Evolutionary conservation across 225 moss, liverwort and hornwort species (phyloP).

Genomic region (Bryoerythrophyllum caledonicum): DNA sequence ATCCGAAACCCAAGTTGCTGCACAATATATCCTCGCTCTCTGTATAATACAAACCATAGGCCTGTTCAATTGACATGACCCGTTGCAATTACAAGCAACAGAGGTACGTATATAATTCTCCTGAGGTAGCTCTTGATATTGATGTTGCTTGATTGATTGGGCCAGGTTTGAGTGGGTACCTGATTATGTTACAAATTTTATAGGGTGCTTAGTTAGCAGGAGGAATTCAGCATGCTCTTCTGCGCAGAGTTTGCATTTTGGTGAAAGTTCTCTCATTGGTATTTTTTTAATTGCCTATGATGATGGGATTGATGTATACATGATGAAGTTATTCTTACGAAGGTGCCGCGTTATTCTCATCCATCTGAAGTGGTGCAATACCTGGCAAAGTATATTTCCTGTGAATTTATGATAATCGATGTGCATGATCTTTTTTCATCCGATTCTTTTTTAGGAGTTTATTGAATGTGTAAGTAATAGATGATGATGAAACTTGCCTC

Average conservation of each 20-base stretch:
- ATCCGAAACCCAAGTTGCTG: conserved; percentile 27
- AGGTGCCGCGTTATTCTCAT: too few species aligned
- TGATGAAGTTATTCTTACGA: not conserved
- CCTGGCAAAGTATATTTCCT: too few species aligned
- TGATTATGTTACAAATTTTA: not conserved
- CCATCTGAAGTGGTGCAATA: too few species aligned
- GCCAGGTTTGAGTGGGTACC: not conserved
- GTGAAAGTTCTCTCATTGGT: not conserved
- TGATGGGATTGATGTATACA: not conserved
- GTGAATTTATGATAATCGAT: too few species aligned
- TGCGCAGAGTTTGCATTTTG: not conserved
- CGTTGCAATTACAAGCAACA: conserved; percentile 31
- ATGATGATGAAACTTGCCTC: too few species aligned
- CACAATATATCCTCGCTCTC: conserved; percentile 30
- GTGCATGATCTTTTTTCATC: too few species aligned
- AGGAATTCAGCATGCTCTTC: not conserved
- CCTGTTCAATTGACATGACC: conserved; percentile 3
- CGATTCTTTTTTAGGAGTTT: too few species aligned
- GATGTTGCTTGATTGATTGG: not conserved
- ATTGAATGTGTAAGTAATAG: too few species aligned
- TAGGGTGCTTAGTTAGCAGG: not conserved
- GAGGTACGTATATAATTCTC: conserved; percentile 32
- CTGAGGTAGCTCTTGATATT: not conserved
- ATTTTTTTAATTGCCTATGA: not conserved
- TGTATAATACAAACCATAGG: conserved; percentile 29